phyloP scores from a whole-genome alignment of 208 protist genomes.

The Leptomonas seymouri region DNA sequence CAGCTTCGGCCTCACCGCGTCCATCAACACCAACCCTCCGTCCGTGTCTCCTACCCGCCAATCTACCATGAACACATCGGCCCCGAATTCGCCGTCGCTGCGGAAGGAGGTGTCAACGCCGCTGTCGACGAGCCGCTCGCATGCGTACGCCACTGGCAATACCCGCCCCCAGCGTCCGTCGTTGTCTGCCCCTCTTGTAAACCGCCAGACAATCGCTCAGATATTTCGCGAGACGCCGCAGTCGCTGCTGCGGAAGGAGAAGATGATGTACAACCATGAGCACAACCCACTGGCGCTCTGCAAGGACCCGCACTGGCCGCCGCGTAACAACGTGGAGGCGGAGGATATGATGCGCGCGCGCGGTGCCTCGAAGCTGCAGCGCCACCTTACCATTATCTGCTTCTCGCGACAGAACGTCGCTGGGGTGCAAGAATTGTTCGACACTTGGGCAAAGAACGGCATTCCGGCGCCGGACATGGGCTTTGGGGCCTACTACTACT shows the following conservation, averaged over 20 bases:
- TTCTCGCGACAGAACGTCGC: slow-evolving; percentile 56
- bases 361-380: slow-evolving; percentile 54
- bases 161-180: slow-evolving; percentile 37
- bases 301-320: slow-evolving; percentile 45
- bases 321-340: slow-evolving; percentile 39
- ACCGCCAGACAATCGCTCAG: slow-evolving; percentile 40
- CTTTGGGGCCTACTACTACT: slow-evolving; percentile 82
- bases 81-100: slow-evolving; percentile 32
- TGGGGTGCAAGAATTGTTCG: slow-evolving; percentile 60
- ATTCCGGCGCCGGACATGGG: slow-evolving; percentile 66
- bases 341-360: slow-evolving; percentile 42
- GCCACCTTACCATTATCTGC: slow-evolving; percentile 63
- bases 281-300: slow-evolving; percentile 28
- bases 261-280: slow-evolving; percentile 36
- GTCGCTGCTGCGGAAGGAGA: slow-evolving; percentile 37
- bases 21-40: slow-evolving; percentile 22
- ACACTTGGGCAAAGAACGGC: slow-evolving; percentile 62
- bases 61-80: slow-evolving; percentile 24
- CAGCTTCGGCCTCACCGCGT: slow-evolving; percentile 28
- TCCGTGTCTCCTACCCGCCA: slow-evolving; percentile 6
- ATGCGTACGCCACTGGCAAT: slow-evolving; percentile 25
- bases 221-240: slow-evolving; percentile 65
- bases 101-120: slow-evolving; percentile 29
- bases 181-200: slow-evolving; percentile 44
- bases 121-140: slow-evolving; percentile 20